Conservation (phyloP, 106 monocot genomes). For the Dendrobium officinale region DNA sequence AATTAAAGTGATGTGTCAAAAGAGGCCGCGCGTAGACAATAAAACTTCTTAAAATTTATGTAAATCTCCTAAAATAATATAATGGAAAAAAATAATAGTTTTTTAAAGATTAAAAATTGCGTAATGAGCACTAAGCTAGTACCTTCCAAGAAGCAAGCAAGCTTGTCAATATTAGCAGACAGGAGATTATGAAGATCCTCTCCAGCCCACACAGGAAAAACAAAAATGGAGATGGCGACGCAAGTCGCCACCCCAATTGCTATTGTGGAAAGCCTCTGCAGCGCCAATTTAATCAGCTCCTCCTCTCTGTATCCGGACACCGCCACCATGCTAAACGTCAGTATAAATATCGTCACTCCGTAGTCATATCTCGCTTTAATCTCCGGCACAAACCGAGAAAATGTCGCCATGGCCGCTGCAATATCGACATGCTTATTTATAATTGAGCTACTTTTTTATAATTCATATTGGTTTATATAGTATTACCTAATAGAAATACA, state of each 20-base stretch:
- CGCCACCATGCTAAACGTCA: slow-evolving; percentile 64
- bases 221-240: slow-evolving; percentile 31
- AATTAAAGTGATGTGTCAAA: too few relatives aligned
- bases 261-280: slow-evolving; percentile 50
- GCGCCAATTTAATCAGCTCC: slow-evolving; percentile 38
- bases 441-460: neutral
- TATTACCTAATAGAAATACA: slow-evolving; percentile 39
- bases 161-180: slow-evolving; percentile 39
- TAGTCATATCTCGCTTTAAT: slow-evolving; percentile 72
- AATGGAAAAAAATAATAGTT: too few relatives aligned
- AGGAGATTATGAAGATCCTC: slow-evolving; percentile 46
- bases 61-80: too few relatives aligned
- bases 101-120: too few relatives aligned
- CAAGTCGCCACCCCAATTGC: slow-evolving; percentile 43
- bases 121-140: neutral
- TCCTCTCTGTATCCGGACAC: slow-evolving; percentile 62
- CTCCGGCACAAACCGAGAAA: slow-evolving; percentile 63
- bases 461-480: neutral
- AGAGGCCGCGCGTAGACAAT: too few relatives aligned
- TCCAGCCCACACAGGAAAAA: slow-evolving; percentile 66
- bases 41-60: too few relatives aligned
- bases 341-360: slow-evolving; percentile 64
- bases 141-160: slow-evolving; percentile 53
- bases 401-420: slow-evolving; percentile 43
- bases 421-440: neutral